Evolutionary conservation across 768 basidiomycete genomes (phyloP), one percentile per base, ranked within the genome.

Genomic region (Amanita inopinata): DNA sequence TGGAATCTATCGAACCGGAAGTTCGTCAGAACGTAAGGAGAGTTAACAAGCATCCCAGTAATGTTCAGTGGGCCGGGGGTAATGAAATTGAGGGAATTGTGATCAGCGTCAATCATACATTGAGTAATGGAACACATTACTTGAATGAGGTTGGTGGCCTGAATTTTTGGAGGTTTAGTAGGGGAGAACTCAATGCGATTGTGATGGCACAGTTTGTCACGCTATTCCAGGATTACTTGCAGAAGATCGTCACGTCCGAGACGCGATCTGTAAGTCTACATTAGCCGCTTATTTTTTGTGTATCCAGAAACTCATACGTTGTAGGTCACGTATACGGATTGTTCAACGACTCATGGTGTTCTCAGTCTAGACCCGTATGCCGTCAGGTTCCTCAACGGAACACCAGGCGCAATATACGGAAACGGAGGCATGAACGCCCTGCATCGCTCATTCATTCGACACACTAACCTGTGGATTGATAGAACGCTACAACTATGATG

Each of bases 21-120:
- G 71, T 77, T 10, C 61, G 71, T 14, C 72, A 78, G 56, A 77
- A 78, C 44, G 71, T 76, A 1, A 61, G 75, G 15, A 59, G 76
- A 17, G 52, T 76, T 14, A 78, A 76, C 47, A 60, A 62, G 19
- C 75, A 78, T 43, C 74, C 76, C 3, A 77, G 74, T 54, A 70
- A 68, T 49, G 70, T 57, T 2, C 75, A 76, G 41, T 78, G 76
- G 74, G 75, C 76, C 8, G 74, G 72, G 7, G 74, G 75, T 14
- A 78, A 78, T 54, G 74, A 76, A 53, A 75, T 76, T 35, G 75
- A 77, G 50, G 72, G 68, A 0, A 76, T 76, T 32, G 71, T 69
- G 8, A 60, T 65, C 31, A 39, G 19, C 6, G 63, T 63, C 5
- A 66, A 65, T 46, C 45, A 49, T 6, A 58, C 55, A 1, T 47